Evolutionary conservation across 306 rosid genomes (phyloP).

Genomic region (Coriaria nepalensis): DNA sequence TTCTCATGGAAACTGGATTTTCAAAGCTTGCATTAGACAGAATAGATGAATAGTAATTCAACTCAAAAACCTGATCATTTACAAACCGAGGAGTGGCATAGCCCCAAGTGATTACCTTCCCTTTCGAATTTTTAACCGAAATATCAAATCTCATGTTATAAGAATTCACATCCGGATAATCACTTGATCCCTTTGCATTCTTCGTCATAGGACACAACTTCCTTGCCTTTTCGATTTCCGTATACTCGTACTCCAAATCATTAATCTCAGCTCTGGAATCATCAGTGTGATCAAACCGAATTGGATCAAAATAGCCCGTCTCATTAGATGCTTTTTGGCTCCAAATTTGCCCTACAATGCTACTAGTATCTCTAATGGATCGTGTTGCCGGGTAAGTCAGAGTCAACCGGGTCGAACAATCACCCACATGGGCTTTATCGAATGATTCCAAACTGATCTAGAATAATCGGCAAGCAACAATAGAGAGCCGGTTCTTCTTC

Average conservation of each 20-base stretch:
- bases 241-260: conserved; percentile 31
- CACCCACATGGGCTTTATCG: conserved; percentile 24
- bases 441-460: conserved; percentile 10
- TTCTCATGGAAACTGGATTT: not conserved
- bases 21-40: not conserved
- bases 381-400: conserved; percentile 27
- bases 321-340: conserved; percentile 29
- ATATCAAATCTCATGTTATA: conserved; percentile 26
- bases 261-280: not conserved
- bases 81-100: conserved; percentile 25
- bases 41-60: no score
- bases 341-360: conserved; percentile 47
- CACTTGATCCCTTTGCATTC: not conserved
- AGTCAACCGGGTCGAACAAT: conserved; percentile 41
- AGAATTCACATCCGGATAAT: conserved; percentile 9
- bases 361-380: conserved; percentile 32
- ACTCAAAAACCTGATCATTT: conserved; percentile 13
- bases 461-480: no score
- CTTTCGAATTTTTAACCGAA: conserved; percentile 7
- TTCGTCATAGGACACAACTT: conserved; percentile 19
- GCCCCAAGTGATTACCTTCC: conserved; percentile 14
- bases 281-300: conserved; percentile 15
- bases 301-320: conserved; percentile 26
- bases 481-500: no score
- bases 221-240: conserved; percentile 23